phyloP scores from a whole-genome alignment of 78 protist genomes.

The Dictyostelium purpureum region DNA sequence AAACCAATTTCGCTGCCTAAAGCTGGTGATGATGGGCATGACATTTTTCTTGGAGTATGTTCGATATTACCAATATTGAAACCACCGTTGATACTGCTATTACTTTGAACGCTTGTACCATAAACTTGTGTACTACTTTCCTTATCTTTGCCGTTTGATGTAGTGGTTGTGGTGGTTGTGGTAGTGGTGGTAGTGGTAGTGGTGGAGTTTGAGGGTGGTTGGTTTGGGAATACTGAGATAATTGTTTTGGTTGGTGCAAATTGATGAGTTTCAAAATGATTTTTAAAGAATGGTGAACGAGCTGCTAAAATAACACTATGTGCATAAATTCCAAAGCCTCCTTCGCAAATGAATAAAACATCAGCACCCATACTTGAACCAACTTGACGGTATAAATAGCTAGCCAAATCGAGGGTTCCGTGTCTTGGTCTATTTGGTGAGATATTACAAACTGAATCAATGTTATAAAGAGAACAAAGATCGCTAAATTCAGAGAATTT shows the following conservation, averaged over 20 bases:
- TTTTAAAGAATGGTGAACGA: constrained; percentile 30
- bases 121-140: background rate
- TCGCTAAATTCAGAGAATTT: constrained; percentile 54
- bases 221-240: constrained; percentile 14
- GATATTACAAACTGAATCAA: constrained; percentile 36
- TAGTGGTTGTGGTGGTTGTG: background rate
- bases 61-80: background rate
- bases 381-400: constrained; percentile 43
- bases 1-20: constrained; percentile 9
- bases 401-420: constrained; percentile 56
- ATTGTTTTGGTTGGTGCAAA: constrained; percentile 16
- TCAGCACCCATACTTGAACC: constrained; percentile 14
- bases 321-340: constrained; percentile 19
- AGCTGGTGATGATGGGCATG: constrained; percentile 44
- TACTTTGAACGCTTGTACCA: background rate
- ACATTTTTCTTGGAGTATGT: constrained; percentile 20
- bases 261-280: constrained; percentile 18
- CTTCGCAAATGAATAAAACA: constrained; percentile 25
- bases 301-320: constrained; percentile 47
- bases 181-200: background rate
- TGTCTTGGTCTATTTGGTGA: background rate
- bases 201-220: background rate
- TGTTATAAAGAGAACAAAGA: constrained; percentile 23
- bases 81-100: background rate
- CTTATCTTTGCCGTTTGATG: background rate